A percentile compares a stretch with the other conserved stretches of the same genome.
These are phyloP conservation scores for Macrotyloma uniflorum DNA, from an alignment of 306 rosid species.

Conservation along the genomic window DNA sequence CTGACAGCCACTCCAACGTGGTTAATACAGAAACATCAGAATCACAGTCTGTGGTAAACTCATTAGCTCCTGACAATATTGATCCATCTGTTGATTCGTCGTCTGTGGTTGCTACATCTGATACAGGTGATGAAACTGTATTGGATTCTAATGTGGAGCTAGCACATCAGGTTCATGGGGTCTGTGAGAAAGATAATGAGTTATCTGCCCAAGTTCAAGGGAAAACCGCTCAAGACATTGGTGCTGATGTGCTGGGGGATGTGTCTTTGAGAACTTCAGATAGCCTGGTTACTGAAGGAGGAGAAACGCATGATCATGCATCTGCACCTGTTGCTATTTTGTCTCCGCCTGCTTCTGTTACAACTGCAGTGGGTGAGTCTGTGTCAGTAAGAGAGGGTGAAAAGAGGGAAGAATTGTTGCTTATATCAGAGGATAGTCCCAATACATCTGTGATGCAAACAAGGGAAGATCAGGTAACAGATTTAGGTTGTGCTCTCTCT, in stretches of 20 bases:
- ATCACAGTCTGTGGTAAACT: conserved; percentile 47
- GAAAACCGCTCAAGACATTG: conserved; percentile 30
- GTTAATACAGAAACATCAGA: conserved; percentile 42
- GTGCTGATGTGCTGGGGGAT: conserved; percentile 38
- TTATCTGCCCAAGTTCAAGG: conserved; percentile 42
- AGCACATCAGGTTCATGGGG: conserved; percentile 41
- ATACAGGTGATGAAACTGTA: conserved; percentile 35
- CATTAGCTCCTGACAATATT: conserved; percentile 40
- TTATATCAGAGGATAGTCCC: conserved; percentile 41
- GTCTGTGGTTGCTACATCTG: conserved; percentile 29
- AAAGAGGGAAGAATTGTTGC: conserved; percentile 34
- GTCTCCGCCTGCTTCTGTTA: conserved; percentile 40
- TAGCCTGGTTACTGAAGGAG: conserved; percentile 45
- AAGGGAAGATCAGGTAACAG: conserved; percentile 87
- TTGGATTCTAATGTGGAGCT: conserved; percentile 43
- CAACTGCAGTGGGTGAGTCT: conserved; percentile 37
- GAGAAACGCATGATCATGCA: conserved; percentile 32
- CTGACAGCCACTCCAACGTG: conserved; percentile 41
- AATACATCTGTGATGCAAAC: conserved; percentile 50
- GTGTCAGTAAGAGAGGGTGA: conserved; percentile 39
- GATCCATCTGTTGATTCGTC: conserved; percentile 44
- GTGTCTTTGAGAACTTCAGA: conserved; percentile 41
- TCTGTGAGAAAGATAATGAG: conserved; percentile 45
- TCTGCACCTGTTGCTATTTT: conserved; percentile 38
- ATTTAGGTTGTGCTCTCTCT: conserved; percentile 90